Conservation (phyloP, 176 grass and related monocot genomes). For the Carex kokanica region DNA sequence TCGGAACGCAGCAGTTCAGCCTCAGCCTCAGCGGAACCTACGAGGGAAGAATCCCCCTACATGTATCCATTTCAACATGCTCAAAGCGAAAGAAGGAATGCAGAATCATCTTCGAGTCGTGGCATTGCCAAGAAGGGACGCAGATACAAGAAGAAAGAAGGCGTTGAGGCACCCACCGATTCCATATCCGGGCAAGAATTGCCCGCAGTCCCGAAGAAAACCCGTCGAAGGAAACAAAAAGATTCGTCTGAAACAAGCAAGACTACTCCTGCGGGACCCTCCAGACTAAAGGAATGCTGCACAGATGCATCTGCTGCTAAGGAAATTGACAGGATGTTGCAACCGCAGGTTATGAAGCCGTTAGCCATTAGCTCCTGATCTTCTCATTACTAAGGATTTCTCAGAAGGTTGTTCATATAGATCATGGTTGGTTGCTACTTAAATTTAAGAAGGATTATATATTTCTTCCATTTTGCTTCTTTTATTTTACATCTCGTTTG, state of each 20-base stretch:
- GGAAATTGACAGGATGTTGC: not conserved
- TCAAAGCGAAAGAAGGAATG: not conserved
- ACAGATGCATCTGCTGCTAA: not conserved
- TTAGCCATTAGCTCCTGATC: not conserved
- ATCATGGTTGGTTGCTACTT: no score
- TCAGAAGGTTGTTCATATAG: not conserved
- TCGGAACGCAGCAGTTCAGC: not conserved
- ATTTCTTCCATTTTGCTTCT: no score
- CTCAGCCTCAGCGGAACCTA: not conserved
- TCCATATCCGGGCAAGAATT: slow-evolving; percentile 18
- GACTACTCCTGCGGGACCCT: not conserved
- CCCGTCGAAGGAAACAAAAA: slow-evolving; percentile 13
- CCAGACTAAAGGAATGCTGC: slow-evolving; percentile 20
- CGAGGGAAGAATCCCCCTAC: not conserved
- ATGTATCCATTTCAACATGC: not conserved
- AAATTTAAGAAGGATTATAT: no score
- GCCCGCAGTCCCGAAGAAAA: slow-evolving; percentile 7
- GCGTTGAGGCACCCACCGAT: not conserved
- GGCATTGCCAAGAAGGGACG: not conserved
- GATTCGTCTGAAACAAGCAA: not conserved
- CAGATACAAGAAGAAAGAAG: slow-evolving; percentile 29
- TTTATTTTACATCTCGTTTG: no score
- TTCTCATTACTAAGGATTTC: not conserved
- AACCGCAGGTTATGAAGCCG: slow-evolving; percentile 14
- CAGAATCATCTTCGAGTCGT: not conserved